Conservation (phyloP, 495 filamentous ascomycete genomes). For the Penicillium arizonense region DNA sequence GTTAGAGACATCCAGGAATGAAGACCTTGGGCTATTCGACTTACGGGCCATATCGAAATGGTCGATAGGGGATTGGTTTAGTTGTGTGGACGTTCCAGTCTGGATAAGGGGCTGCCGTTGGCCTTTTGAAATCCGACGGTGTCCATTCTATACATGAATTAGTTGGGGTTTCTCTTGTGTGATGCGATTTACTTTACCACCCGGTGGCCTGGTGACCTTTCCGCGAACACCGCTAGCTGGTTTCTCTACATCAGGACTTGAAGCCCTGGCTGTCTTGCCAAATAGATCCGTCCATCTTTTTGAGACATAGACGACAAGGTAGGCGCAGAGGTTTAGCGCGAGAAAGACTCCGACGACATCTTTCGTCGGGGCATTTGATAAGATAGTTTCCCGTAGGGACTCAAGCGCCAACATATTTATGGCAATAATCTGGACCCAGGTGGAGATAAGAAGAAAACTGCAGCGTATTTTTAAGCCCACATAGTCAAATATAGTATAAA, state of each 20-base stretch:
- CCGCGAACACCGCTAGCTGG: constrained; percentile 6
- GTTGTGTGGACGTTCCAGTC: constrained; percentile 70
- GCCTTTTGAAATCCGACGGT: constrained; percentile 66
- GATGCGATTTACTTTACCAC: constrained; percentile 25
- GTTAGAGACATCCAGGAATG: not conserved
- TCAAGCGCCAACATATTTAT: constrained; percentile 4
- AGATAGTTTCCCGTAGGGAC: constrained; percentile 1
- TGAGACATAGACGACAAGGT: constrained; percentile 14
- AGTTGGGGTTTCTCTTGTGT: not conserved
- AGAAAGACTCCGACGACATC: constrained; percentile 22
- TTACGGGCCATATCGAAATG: constrained; percentile 77
- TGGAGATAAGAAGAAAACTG: not conserved
- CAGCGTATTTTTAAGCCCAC: too few relatives aligned
- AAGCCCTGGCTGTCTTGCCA: constrained; percentile 11
- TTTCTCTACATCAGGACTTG: constrained; percentile 29
- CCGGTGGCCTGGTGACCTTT: constrained; percentile 27
- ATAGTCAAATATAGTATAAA: not conserved
- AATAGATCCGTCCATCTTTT: constrained; percentile 23
- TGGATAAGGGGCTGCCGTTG: constrained; percentile 63
- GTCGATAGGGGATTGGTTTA: constrained; percentile 79
- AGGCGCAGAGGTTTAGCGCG: constrained; percentile 23
- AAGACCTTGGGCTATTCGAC: constrained; percentile 5
- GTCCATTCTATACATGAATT: constrained; percentile 57
- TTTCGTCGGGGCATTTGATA: constrained; percentile 11
- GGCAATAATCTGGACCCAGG: not conserved